Conservation (phyloP, 164 flowering plant genomes). For the Magnolia sinica region DNA sequence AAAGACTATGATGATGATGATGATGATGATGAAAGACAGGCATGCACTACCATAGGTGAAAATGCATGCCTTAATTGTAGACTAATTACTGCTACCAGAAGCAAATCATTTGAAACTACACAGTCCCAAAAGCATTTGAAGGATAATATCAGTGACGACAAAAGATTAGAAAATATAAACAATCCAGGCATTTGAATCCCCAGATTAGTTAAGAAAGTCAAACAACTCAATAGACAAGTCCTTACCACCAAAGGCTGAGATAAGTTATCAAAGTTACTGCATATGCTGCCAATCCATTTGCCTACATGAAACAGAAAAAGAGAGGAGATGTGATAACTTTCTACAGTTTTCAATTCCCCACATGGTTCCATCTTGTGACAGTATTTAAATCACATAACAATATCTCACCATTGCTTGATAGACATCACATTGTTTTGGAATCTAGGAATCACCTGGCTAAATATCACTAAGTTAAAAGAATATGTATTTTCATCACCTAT, state of each 20-base stretch:
- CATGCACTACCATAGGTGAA: no score
- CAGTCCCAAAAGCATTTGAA: not conserved
- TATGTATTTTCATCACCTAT: no score
- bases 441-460: not conserved
- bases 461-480: no score
- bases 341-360: not conserved
- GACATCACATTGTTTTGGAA: conserved; percentile 9
- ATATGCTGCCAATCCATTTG: conserved; percentile 86
- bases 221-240: not conserved
- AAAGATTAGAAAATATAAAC: not conserved
- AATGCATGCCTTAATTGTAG: no score
- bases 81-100: no score
- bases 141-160: not conserved
- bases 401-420: conserved; percentile 2
- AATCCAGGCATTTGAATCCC: not conserved
- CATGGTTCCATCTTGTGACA: not conserved
- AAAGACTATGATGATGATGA: no score
- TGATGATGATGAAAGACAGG: no score
- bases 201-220: not conserved
- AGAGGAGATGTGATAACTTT: not conserved
- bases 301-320: conserved; percentile 42
- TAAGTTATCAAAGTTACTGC: conserved; percentile 78
- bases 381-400: not conserved
- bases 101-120: no score
- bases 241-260: conserved; percentile 90